A percentile compares a stretch with the other conserved stretches of the same genome.
phyloP scores from a whole-genome alignment of 805 yeast genomes.

The Candida chilensis region DNA sequence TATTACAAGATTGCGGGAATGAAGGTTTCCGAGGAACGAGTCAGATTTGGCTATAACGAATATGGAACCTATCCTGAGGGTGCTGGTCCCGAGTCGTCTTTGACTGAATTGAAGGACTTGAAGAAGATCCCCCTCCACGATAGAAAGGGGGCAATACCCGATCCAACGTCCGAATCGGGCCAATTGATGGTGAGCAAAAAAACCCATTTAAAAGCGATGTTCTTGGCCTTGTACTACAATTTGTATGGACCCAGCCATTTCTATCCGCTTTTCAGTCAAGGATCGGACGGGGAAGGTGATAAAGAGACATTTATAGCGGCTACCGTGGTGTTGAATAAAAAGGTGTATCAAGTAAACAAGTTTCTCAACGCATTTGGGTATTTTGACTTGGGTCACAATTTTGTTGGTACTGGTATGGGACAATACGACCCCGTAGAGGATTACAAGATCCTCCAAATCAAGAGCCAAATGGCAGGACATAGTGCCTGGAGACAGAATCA shows the following conservation, averaged over 20 bases:
- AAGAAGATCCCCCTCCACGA: slow-evolving; percentile 23
- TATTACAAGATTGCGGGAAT: slow-evolving; percentile 28
- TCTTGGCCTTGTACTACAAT: slow-evolving; percentile 30
- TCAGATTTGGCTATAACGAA: slow-evolving; percentile 26
- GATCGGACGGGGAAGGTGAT: slow-evolving; percentile 67
- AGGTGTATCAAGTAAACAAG: slow-evolving; percentile 47
- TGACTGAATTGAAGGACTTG: too few species aligned
- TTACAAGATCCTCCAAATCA: too few species aligned
- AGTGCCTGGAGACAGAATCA: too few species aligned
- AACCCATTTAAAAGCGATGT: slow-evolving; percentile 26
- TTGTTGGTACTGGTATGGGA: slow-evolving; percentile 69
- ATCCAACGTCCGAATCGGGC: slow-evolving; percentile 33
- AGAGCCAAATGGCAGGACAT: too few species aligned
- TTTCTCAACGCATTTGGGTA: slow-evolving; percentile 45
- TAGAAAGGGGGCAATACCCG: slow-evolving; percentile 30
- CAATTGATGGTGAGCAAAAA: slow-evolving; percentile 28
- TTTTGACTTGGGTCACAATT: slow-evolving; percentile 21
- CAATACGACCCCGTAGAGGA: slow-evolving; percentile 68
- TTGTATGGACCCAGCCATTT: slow-evolving; percentile 23
- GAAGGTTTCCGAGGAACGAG: slow-evolving; percentile 6
- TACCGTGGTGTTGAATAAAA: slow-evolving; percentile 37
- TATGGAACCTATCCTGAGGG: slow-evolving; percentile 15
- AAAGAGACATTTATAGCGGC: slow-evolving; percentile 73
- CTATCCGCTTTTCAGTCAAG: slow-evolving; percentile 21
- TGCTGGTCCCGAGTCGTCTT: too few species aligned